phyloP scores from a whole-genome alignment of 2,329 filamentous ascomycete species.

The Talaromyces sp. region DNA sequence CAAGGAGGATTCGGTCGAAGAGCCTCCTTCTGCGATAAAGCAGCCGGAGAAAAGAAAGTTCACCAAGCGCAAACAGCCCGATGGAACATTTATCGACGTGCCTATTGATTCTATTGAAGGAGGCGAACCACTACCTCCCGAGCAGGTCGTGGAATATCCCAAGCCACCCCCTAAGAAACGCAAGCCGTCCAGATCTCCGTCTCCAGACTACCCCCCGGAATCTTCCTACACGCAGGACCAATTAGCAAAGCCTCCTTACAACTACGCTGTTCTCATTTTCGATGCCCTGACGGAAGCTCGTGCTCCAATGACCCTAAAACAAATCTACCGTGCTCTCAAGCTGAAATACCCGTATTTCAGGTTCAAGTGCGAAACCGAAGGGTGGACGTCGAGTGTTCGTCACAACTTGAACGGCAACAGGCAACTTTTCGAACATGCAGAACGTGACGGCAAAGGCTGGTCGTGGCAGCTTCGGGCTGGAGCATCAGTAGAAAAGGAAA shows the following conservation, averaged over 20 bases:
- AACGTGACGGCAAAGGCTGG: slow-evolving; percentile 59
- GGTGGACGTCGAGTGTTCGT: slow-evolving; percentile 64
- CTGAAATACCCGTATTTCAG: slow-evolving; percentile 58
- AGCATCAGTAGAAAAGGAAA: slow-evolving; percentile 57
- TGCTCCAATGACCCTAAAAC: slow-evolving; percentile 58
- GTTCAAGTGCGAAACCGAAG: slow-evolving; percentile 60
- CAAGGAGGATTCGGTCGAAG: slow-evolving; percentile 30
- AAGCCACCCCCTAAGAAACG: slow-evolving; percentile 46
- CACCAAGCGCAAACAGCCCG: slow-evolving; percentile 43
- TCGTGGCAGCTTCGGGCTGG: slow-evolving; percentile 59
- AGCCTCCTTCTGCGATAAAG: slow-evolving; percentile 27
- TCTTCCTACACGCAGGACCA: slow-evolving; percentile 60
- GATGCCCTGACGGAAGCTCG: slow-evolving; percentile 56
- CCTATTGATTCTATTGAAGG: slow-evolving; percentile 41
- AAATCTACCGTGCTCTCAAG: slow-evolving; percentile 62
- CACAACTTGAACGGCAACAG: slow-evolving; percentile 59
- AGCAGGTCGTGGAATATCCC: slow-evolving; percentile 37
- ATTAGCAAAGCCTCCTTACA: slow-evolving; percentile 57
- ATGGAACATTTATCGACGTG: slow-evolving; percentile 34
- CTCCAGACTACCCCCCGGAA: slow-evolving; percentile 57
- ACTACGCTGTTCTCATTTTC: slow-evolving; percentile 61
- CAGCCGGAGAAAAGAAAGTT: slow-evolving; percentile 44
- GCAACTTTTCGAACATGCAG: slow-evolving; percentile 56
- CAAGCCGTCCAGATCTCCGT: slow-evolving; percentile 55
- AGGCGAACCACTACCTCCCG: slow-evolving; percentile 26